A percentile compares a stretch with the other conserved stretches of the same genome.
These are phyloP conservation scores for Penicillium nordicum DNA, from an alignment of 2,329 filamentous ascomycete genomes.

Conservation along the genomic window DNA sequence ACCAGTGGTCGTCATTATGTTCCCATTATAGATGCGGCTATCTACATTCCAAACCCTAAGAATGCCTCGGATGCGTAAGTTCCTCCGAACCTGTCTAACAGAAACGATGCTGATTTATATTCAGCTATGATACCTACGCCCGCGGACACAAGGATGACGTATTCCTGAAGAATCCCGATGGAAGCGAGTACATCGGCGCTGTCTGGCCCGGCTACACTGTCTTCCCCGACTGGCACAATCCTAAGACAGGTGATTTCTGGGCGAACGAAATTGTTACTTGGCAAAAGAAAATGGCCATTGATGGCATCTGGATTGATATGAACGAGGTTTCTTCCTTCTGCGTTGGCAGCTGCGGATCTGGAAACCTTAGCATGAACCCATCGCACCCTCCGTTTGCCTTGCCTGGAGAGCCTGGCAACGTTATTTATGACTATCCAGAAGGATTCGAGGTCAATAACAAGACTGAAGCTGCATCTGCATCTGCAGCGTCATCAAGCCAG, in stretches of 20 bases:
- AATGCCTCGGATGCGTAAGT: conserved; percentile 63
- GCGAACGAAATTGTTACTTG: conserved; percentile 52
- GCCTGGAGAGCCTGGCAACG: conserved; percentile 61
- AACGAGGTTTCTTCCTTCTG: conserved; percentile 63
- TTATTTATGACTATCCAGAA: conserved; percentile 63
- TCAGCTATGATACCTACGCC: conserved; percentile 52
- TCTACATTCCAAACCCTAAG: conserved; percentile 69
- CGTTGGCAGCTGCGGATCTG: conserved; percentile 66
- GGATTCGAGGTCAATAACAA: conserved; percentile 66
- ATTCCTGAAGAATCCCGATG: conserved; percentile 55
- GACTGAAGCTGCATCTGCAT: conserved; percentile 62
- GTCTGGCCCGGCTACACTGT: conserved; percentile 61
- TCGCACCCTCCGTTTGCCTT: conserved; percentile 64
- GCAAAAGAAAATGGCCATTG: conserved; percentile 53
- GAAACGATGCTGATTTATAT: conserved; percentile 30
- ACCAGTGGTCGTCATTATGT: conserved; percentile 56
- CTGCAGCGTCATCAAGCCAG: conserved; percentile 53
- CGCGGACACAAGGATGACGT: conserved; percentile 49
- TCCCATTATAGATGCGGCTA: conserved; percentile 61
- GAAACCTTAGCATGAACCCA: conserved; percentile 63
- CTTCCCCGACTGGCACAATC: conserved; percentile 59
- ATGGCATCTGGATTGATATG: conserved; percentile 61
- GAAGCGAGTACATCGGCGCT: conserved; percentile 52
- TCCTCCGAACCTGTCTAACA: conserved; percentile 1
- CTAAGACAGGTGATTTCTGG: conserved; percentile 60